Conservation (phyloP, 441 rosid species). For the Eutrema salsugineum region DNA sequence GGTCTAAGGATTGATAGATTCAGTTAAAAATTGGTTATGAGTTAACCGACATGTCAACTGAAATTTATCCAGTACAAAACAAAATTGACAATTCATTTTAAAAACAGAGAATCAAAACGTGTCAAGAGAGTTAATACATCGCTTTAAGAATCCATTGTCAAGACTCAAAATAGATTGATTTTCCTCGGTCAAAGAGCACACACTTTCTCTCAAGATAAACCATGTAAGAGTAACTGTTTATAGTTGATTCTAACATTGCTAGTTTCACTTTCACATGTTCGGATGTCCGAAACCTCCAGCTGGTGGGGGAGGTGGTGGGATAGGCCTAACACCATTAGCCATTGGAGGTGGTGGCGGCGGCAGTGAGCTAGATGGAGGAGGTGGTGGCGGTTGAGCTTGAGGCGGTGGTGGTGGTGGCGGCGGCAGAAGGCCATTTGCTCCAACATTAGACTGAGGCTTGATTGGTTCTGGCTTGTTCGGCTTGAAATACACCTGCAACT, state of each 20-base stretch:
- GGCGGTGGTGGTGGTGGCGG: constrained; percentile 72
- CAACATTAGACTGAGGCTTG: constrained; percentile 65
- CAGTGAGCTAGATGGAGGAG: constrained; percentile 70
- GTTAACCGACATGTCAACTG: background rate
- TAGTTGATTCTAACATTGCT: background rate
- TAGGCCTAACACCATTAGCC: constrained; percentile 70
- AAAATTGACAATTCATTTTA: background rate
- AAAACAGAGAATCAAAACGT: background rate
- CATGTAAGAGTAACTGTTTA: background rate
- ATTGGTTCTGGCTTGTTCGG: constrained; percentile 65
- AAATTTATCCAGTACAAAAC: background rate
- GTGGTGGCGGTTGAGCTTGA: constrained; percentile 64
- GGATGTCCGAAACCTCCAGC: constrained; percentile 59
- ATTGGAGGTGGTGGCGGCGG: constrained; percentile 86
- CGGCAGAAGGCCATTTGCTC: constrained; percentile 54
- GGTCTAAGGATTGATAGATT: background rate
- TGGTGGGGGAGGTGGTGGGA: constrained; percentile 87
- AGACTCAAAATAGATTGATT: constrained; percentile 14
- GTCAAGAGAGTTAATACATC: background rate
- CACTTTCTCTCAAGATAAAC: background rate
- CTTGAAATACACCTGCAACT: constrained; percentile 90
- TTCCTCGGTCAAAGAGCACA: background rate
- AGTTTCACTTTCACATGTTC: constrained; percentile 26
- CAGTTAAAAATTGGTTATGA: background rate
- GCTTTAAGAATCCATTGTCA: background rate